These are phyloP conservation scores for Penicillium brasilianum DNA, from an alignment of 2,329 filamentous ascomycete species.

Conservation along the genomic window DNA sequence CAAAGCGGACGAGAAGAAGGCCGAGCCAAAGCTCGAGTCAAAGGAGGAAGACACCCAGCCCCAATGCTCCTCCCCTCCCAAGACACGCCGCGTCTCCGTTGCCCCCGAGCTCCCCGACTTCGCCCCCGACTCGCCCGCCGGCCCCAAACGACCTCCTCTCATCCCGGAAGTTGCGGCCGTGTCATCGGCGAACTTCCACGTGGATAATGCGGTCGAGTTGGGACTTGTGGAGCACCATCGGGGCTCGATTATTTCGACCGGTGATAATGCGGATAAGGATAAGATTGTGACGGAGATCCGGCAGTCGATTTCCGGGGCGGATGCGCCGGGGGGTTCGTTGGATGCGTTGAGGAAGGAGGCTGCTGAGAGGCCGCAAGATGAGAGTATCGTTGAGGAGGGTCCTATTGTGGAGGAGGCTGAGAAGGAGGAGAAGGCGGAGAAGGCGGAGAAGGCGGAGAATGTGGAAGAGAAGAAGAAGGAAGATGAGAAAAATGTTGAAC, in stretches of 20 bases:
- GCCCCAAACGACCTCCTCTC: slow-evolving; percentile 37
- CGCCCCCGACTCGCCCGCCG: slow-evolving; percentile 25
- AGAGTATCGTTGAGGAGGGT: slow-evolving; percentile 33
- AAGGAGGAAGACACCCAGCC: slow-evolving; percentile 14
- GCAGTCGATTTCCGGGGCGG: slow-evolving; percentile 41
- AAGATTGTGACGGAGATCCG: slow-evolving; percentile 44
- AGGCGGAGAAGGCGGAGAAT: neutral
- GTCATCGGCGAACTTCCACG: slow-evolving; percentile 46
- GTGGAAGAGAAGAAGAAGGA: slow-evolving; percentile 20
- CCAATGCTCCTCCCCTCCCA: slow-evolving; percentile 3
- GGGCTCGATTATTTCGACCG: slow-evolving; percentile 42
- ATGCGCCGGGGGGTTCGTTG: slow-evolving; percentile 30
- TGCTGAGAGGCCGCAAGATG: slow-evolving; percentile 30
- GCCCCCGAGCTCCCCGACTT: slow-evolving; percentile 37
- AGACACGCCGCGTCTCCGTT: slow-evolving; percentile 37
- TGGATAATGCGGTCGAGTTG: slow-evolving; percentile 42
- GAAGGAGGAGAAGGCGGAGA: slow-evolving; percentile 6
- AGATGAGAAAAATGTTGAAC: too few relatives aligned
- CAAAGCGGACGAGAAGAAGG: slow-evolving; percentile 28
- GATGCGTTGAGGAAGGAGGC: slow-evolving; percentile 39
- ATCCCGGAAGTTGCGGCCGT: slow-evolving; percentile 43
- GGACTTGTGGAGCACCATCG: slow-evolving; percentile 49
- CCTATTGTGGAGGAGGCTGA: slow-evolving; percentile 6
- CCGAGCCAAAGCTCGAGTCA: slow-evolving; percentile 24
- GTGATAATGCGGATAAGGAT: slow-evolving; percentile 41